These are phyloP conservation scores for Penicillium sp. DNA, from an alignment of 2,329 filamentous ascomycete species.

Conservation along the genomic window DNA sequence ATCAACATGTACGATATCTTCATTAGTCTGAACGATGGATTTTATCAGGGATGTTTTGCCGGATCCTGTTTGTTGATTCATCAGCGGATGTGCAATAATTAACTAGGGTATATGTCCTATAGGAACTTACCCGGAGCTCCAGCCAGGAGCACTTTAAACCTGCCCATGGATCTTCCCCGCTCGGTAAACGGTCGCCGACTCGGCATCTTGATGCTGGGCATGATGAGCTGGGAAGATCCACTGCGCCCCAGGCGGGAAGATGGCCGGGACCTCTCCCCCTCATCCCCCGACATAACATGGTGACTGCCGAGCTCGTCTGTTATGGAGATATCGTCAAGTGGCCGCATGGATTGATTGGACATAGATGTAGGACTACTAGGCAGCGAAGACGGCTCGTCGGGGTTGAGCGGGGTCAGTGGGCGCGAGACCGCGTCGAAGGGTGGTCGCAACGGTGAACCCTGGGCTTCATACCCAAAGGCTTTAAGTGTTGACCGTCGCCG, in stretches of 20 bases:
- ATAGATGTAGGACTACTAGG: constrained; percentile 57
- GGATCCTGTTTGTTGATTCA: constrained; percentile 50
- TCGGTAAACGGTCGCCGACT: constrained; percentile 83
- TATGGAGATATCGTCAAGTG: constrained; percentile 54
- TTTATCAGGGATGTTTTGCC: constrained; percentile 89
- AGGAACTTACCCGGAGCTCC: constrained; percentile 63
- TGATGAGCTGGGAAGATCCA: constrained; percentile 71
- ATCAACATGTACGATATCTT: constrained; percentile 92
- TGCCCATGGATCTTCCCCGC: constrained; percentile 75
- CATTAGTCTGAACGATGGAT: constrained; percentile 77
- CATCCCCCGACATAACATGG: constrained; percentile 51
- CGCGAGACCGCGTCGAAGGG: constrained; percentile 32
- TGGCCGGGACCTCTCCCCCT: constrained; percentile 44
- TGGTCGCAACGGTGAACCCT: constrained; percentile 19
- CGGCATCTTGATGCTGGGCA: constrained; percentile 93
- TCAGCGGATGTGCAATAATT: not conserved
- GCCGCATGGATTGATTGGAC: constrained; percentile 54
- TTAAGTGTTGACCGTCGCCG: constrained; percentile 33
- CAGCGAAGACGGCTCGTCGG: constrained; percentile 47
- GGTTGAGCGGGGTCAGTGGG: constrained; percentile 48
- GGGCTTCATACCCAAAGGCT: constrained; percentile 17
- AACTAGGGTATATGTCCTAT: not conserved
- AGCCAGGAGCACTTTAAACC: constrained; percentile 81
- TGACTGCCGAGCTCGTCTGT: constrained; percentile 54
- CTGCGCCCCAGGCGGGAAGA: constrained; percentile 31